Evolutionary conservation across 2,329 filamentous ascomycete genomes (phyloP), one percentile per base, ranked within the genome.

Genomic region (Aspergillus neoniger): DNA sequence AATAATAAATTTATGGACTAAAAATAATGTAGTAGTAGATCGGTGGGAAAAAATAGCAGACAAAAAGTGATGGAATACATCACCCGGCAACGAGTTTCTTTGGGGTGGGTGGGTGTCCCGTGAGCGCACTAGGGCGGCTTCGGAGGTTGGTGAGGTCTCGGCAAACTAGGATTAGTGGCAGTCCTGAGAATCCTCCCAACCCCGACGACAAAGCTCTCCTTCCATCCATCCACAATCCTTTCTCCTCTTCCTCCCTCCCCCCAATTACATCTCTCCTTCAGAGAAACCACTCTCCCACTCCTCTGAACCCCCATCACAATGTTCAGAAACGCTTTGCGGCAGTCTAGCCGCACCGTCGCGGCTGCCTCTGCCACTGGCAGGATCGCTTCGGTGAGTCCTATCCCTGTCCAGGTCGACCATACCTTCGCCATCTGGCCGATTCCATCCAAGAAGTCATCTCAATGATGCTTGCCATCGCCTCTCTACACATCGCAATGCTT

Each of bases 261-360:
- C 72, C 74, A 76, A 76, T 76, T 76, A 72, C 71, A 71, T 75
- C 73, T 76, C 73, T 76, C 66, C 66, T 72, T 72, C 70, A 75
- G 72, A 74, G 72, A 73, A 74, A 74, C 70, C 70, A 70, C 72
- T 77, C 77, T 79, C 75, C 70, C 69, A 76, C 71, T 73, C 71
- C 74, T 76, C 73, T 75, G 72, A 74, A 76, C 76, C 70, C 70
- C 69, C 66, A 68, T 80, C 80, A 86, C 81, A 84, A 97, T 98
- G 94, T 96, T 97, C 88, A 92, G 94, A 85, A 96, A 91, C 89
- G 93, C 94, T 86, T 87, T 98, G 84, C 89, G 93, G 86, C 92
- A 96, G 87, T 96, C 92, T 82, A 90, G 90, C 85, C 92, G 93
- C 86, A 90, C 91, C 82, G 91, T 94, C 83, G 91, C 91, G 85